Base-by-base conservation (phyloP, 208 protist genomes). In the Angomonas ambiguus region DNA sequence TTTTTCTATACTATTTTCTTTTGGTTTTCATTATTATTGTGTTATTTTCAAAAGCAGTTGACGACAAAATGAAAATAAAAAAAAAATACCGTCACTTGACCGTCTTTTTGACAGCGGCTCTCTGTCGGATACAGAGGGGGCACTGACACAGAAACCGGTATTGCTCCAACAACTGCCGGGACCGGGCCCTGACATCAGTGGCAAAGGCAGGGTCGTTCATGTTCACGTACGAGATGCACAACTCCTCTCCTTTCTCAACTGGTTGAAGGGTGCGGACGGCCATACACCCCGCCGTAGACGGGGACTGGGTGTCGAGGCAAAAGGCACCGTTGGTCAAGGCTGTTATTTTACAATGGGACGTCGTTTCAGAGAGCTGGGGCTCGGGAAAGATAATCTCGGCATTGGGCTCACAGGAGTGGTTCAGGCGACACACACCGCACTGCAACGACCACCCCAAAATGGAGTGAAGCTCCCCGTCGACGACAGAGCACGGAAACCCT, bases 141-240 rank as follows among this genome's bases (percentile, higher is more conserved):
- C 85, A 91, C 32, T 61, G 62, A 59, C 88, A 94, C 28, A 91
- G 56, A 69, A 94, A 94, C 13, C 83, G 75, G 34, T 88, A 94
- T 35, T 72, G 75, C 66, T 88, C 81, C 51, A 90, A 57, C 25
- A 94, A 58, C 35, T 77, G 69, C 1, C 71, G 70, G 32, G 69
- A 72, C 20, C 88, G 73, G 2, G 35, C 67, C 25, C 65, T 41
- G 32, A 81, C 67, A 42, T 89, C 77, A 35, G 80, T 67, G 28
- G 64, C 49, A 5, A 30, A 20, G 49, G 22, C 73, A 61, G 69
- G 80, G 18, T 60, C 58, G 0, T 81, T 78, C 20, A 84, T 49
- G 30, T 94, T 83, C 25, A 94, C 71, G 76, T 94, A 94, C 0
- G 88, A 87, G n/a, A 94, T 79, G 30, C 83, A 91, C 2, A 94